Conservation (phyloP, 176 grass and related monocot genomes). For the Poa pratensis region DNA sequence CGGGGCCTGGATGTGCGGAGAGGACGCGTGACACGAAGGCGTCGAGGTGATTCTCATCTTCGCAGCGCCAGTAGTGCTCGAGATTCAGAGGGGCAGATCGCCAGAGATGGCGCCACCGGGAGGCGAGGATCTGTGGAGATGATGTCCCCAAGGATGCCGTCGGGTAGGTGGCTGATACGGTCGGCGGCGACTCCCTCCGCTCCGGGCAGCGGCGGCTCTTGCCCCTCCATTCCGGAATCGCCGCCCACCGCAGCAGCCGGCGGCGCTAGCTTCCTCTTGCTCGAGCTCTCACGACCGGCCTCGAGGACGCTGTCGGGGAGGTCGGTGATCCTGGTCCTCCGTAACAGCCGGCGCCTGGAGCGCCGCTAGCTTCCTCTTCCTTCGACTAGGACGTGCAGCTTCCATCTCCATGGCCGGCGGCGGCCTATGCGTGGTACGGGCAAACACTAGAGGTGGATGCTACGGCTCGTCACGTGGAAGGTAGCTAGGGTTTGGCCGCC, state of each 20-base stretch:
- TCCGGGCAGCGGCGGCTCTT: background rate
- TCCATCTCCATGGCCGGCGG: background rate
- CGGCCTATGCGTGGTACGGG: background rate
- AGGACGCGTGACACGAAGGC: background rate
- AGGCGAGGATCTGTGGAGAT: background rate
- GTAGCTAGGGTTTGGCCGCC: no score
- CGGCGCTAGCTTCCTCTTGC: background rate
- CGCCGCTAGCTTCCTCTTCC: no score
- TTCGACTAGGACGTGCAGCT: background rate
- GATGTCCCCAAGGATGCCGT: background rate
- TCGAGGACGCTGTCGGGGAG: background rate
- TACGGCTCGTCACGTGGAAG: no score
- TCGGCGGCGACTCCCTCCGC: background rate
- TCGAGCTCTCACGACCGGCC: background rate
- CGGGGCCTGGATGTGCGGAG: background rate
- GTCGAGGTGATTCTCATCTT: background rate
- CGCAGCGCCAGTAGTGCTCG: background rate
- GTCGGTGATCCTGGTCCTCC: no score
- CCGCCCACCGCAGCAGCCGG: background rate
- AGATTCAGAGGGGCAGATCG: background rate
- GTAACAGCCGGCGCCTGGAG: no score
- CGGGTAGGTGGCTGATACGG: background rate
- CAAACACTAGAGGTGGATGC: background rate
- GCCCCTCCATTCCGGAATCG: background rate
- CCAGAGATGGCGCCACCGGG: background rate